phyloP scores from a whole-genome alignment of 768 basidiomycete species.

The Russula sp. region DNA sequence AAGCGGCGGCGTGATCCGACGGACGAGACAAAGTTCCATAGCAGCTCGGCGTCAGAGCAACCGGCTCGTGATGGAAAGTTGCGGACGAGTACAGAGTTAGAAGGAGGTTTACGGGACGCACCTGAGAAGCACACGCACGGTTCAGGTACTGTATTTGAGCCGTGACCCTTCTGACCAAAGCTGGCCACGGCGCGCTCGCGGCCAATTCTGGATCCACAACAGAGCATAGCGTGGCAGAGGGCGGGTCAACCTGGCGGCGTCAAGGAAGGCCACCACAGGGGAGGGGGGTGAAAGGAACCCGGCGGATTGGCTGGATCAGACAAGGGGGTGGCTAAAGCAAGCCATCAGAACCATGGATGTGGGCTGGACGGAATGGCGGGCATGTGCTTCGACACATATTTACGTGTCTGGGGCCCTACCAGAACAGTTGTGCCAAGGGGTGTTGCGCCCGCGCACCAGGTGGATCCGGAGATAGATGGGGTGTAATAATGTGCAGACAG shows the following conservation, averaged over 20 bases:
- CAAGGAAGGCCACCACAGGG: neutral
- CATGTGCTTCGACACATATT: neutral
- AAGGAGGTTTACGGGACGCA: neutral
- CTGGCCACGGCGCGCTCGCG: neutral
- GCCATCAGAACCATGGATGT: neutral
- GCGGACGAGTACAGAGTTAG: neutral
- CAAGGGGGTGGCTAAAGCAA: neutral
- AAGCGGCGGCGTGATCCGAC: neutral
- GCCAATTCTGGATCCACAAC: neutral
- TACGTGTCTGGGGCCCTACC: neutral
- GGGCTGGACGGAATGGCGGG: neutral
- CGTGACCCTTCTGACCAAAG: neutral
- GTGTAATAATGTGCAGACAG: neutral
- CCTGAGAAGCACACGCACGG: neutral
- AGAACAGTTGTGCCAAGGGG: neutral
- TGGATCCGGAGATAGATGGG: neutral
- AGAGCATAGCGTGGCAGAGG: neutral
- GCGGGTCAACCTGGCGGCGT: neutral
- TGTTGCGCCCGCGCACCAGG: neutral
- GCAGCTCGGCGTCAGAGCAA: neutral
- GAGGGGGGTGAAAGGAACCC: neutral
- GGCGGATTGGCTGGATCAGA: neutral
- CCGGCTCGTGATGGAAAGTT: neutral
- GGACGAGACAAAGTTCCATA: neutral
- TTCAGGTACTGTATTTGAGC: neutral